Evolutionary conservation across 176 grass and related monocot species (phyloP), one percentile per base, ranked within the genome.

Genomic region (Oryza coarctata): DNA sequence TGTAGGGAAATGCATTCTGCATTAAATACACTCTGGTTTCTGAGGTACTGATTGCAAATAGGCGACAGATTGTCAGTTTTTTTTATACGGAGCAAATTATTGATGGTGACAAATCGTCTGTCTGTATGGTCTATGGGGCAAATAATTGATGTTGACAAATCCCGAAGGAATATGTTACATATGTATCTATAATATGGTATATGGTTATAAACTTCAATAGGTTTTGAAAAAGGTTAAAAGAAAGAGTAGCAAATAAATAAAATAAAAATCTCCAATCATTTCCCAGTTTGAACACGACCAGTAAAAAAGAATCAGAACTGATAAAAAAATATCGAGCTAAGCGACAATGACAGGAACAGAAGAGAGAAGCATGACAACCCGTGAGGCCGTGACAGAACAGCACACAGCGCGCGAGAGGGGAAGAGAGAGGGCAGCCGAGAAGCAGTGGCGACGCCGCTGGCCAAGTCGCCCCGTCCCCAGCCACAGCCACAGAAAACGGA

Each of bases 401-500:
- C 18, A 57, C 52, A 12, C 22, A 0, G 3, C 14, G 44, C 9
- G 40, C 40, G 40, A 43, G 10, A 43, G 44, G 44, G 3, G 14
- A 47, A 17, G 44, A 47, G 44, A 47, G 22, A 10, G 6, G 18
- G 22, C 38, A 39, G 9, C 38, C 20, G 52, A 58, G 22, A 50
- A 2, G 7, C 4, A 58, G 55, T 25, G 55, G 73, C 63, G 47
- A 64, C 68, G 73, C 68, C 43, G 70, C 3, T 55, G 44, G 49
- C 18, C 70, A 35, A 28, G 63, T 49, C 25, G 29, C 47, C 62
- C 75, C 7, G 23, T 45, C 34, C n/a, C 55, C 84, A 86, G 79
- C 50, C 28, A 65, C 64, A 94, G 60, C 91, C 91, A 87, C 91
- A 93, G 85, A 87, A 87, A 68, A 66, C 69, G 34, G 55, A 47